These are phyloP conservation scores for Citrus australasica DNA, from an alignment of 345 rosid genomes.

Conservation along the genomic window DNA sequence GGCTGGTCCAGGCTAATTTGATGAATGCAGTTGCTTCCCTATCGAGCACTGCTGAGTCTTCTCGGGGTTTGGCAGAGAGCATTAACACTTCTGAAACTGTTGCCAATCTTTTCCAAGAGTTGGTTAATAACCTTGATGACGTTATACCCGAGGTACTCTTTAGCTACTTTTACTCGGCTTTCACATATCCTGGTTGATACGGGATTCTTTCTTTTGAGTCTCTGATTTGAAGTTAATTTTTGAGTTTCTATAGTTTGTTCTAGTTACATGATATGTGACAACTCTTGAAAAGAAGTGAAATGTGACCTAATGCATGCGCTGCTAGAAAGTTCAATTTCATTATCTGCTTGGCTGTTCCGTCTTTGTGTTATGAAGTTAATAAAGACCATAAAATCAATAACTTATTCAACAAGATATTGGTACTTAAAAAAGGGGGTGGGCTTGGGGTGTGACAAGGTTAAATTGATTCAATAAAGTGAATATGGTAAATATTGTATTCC, in stretches of 20 bases:
- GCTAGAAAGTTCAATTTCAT: not conserved
- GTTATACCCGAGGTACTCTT: slow-evolving; percentile 62
- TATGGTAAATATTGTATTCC: not conserved
- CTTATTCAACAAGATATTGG: not conserved
- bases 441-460: not conserved
- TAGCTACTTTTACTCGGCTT: not conserved
- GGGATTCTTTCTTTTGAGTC: not conserved
- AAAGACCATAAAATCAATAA: not conserved
- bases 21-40: slow-evolving; percentile 48
- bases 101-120: slow-evolving; percentile 46
- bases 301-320: not conserved
- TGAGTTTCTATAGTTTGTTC: not conserved
- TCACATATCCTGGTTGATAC: not conserved
- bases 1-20: slow-evolving; percentile 76
- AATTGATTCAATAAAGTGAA: not conserved
- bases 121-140: slow-evolving; percentile 49
- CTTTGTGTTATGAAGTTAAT: not conserved
- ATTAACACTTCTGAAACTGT: slow-evolving; percentile 40
- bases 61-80: slow-evolving; percentile 28
- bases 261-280: not conserved
- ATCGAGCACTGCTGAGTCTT: slow-evolving; percentile 47
- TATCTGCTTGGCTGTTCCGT: not conserved
- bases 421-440: not conserved
- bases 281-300: not conserved
- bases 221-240: not conserved